phyloP scores from a whole-genome alignment of 202 grass and related monocot species.

The Thinopyrum obtusiflorum region DNA sequence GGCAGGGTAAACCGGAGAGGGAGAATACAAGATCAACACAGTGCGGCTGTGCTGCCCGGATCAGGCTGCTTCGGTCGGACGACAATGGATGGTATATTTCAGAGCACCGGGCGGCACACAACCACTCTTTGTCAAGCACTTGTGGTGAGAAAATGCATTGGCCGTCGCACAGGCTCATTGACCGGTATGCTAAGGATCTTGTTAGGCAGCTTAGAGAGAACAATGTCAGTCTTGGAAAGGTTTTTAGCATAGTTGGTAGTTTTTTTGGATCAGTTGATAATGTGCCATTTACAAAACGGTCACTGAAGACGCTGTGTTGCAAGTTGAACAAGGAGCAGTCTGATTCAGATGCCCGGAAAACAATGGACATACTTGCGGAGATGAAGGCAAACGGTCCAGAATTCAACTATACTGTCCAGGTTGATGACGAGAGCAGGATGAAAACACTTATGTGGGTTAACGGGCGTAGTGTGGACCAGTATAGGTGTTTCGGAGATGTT shows the following conservation, averaged over 20 bases:
- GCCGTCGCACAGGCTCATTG: no score
- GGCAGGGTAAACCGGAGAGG: no score
- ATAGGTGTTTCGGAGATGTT: neutral
- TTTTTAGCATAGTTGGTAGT: neutral
- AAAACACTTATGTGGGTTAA: neutral
- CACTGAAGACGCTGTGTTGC: neutral
- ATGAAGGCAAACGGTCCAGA: neutral
- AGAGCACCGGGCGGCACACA: no score
- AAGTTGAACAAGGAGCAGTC: neutral
- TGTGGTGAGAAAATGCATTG: no score
- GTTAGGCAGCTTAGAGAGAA: no score
- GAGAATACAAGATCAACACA: no score
- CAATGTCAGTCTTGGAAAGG: no score
- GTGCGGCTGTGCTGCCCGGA: no score
- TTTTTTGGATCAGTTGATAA: neutral
- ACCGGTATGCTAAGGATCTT: no score
- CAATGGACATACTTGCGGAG: neutral
- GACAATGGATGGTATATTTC: no score
- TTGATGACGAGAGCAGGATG: neutral
- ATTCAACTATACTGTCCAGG: neutral
- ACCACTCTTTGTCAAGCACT: no score
- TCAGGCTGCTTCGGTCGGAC: no score
- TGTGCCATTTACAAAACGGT: neutral
- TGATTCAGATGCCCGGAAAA: neutral
- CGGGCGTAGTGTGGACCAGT: neutral